phyloP scores from a whole-genome alignment of 2,329 filamentous ascomycete species.

The Venturia nashicola region DNA sequence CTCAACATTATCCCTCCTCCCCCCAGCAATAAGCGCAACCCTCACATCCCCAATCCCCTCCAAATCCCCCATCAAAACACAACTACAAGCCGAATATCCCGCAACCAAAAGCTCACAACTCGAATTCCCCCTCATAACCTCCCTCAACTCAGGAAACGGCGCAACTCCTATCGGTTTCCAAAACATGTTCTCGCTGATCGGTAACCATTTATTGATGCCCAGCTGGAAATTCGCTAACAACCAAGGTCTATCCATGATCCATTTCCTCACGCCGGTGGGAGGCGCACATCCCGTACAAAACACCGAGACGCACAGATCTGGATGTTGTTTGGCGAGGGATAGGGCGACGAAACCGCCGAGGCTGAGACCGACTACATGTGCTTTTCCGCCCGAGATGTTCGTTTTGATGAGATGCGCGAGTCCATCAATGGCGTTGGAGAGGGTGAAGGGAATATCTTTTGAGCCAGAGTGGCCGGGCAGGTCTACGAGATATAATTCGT shows the following conservation, averaged over 20 bases:
- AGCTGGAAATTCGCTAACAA: not conserved
- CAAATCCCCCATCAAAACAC: slow-evolving; percentile 8
- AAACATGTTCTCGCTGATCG: not conserved
- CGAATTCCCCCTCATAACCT: not conserved
- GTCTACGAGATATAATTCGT: slow-evolving; percentile 13
- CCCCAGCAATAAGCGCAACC: slow-evolving; percentile 9
- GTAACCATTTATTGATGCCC: not conserved
- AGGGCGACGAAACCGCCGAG: slow-evolving; percentile 13
- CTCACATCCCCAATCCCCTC: slow-evolving; percentile 2
- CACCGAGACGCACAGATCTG: slow-evolving; percentile 3
- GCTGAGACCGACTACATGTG: slow-evolving; percentile 14
- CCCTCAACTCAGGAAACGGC: not conserved
- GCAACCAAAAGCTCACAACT: slow-evolving; percentile 9
- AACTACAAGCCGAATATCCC: not conserved
- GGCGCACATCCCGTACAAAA: slow-evolving; percentile 5
- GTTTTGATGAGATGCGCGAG: slow-evolving; percentile 11
- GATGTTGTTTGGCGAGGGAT: slow-evolving; percentile 10
- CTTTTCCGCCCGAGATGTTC: slow-evolving; percentile 10
- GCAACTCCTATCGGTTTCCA: not conserved
- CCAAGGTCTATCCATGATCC: not conserved
- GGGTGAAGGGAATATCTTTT: slow-evolving; percentile 11
- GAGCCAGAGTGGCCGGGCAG: slow-evolving; percentile 13
- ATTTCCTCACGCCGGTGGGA: not conserved
- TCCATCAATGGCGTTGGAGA: slow-evolving; percentile 8
- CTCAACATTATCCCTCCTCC: slow-evolving; percentile 8